Base-by-base conservation (phyloP, 768 basidiomycete species). In the Strobilomyces dryophilus region DNA sequence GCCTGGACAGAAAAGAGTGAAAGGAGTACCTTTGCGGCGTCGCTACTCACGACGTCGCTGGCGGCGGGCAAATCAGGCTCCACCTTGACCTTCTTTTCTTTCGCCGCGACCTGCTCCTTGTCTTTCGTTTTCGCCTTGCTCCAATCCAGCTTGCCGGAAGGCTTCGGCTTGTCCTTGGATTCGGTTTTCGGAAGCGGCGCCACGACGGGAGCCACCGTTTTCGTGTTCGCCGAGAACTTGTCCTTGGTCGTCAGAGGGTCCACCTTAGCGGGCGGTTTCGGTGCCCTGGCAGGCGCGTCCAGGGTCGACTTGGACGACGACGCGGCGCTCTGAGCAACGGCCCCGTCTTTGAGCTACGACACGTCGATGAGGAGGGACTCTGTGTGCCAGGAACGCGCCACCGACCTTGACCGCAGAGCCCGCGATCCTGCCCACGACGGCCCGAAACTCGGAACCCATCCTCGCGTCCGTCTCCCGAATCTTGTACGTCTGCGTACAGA, bases 111-210 rank as follows among this genome's bases (percentile, higher is more conserved):
- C 1, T 52, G 46, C 21, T 44, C 62, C 36, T 64, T 65, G 10
- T 70, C 71, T 60, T 81, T 82, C 10, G 71, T 58, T 62, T 80
- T 80, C 26, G 79, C 78, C 57, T 79, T 83, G 66, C 81, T 79
- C 75, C 82, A 87, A 58, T 85, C 80, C 7, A 85, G 73, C 61
- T 79, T 82, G 5, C 82, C 83, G 3, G 75, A 65, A 27, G 64
- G 54, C 46, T 69, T 73, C 0, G 69, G 58, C 45, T 62, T 73
- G 61, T 63, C 66, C 41, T 52, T 68, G 8, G 53, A 29, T 37
- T 66, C 69, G 4, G 34, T 42, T 37, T 55, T 59, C 8, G 50
- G 39, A 31, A 64, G 8, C 52, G 43, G 8, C 9, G 58, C 68
- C 65, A 60, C 63, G 29, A 68, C 61, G 40, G 62, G 58, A 24